Evolutionary conservation across 345 rosid species (phyloP), one percentile per base, ranked within the genome.

Genomic region (Euclidium syriacum): DNA sequence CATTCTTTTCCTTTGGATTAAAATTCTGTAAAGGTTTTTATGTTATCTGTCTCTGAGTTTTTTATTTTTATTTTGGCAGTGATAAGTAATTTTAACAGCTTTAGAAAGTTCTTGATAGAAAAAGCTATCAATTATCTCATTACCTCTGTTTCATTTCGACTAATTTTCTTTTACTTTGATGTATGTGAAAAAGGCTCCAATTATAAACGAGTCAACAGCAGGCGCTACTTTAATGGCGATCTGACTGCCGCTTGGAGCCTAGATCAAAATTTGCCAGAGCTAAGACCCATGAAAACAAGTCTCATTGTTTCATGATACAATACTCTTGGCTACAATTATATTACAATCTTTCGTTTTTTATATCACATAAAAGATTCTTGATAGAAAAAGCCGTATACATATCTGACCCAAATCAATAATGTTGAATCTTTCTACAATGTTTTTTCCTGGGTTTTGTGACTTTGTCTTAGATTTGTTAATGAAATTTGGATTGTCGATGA

Each of bases 71-170:
- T 32, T 24, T 40, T 12, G 81, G 87, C 82, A n/a, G 46, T 76
- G 91, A 79, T 7, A 87, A 77, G 35, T 23, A 34, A 38, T 10
- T 9, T 3, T 4, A 70, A 42, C 90, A 85, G 88, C 88, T 84
- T 79, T 96, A 69, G 96, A 91, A 41, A 73, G 77, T 79, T 79
- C 88, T 58, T 91, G 98, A 88, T 86, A n/a, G n/a, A n/a, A n/a
- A n/a, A n/a, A n/a, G n/a, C n/a, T n/a, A n/a, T n/a, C n/a, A n/a
- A n/a, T n/a, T n/a, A n/a, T n/a, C n/a, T n/a, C n/a, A n/a, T n/a
- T n/a, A n/a, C n/a, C n/a, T n/a, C n/a, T n/a, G n/a, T n/a, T n/a
- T n/a, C n/a, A n/a, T n/a, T n/a, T n/a, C n/a, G n/a, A n/a, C n/a
- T n/a, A n/a, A n/a, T n/a, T n/a, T n/a, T n/a, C n/a, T n/a, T n/a